phyloP scores from a whole-genome alignment of 1,139 yeast species.

The Geotrichum cucujoidarum region DNA sequence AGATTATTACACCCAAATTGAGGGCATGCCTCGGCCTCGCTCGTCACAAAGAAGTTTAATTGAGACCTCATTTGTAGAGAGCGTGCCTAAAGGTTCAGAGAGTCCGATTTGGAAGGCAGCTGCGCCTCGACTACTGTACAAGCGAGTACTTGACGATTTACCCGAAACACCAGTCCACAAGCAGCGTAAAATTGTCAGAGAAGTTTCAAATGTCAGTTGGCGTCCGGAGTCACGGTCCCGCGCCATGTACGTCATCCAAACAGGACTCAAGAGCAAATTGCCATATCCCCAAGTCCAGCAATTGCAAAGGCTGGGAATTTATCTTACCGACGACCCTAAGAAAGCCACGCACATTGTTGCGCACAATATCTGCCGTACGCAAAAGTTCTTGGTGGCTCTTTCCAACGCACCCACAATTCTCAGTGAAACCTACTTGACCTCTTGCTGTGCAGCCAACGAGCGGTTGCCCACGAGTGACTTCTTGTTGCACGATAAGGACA shows the following conservation, averaged over 20 bases:
- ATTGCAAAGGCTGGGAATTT: constrained; percentile 25
- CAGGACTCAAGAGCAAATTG: background rate
- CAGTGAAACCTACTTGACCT: constrained; percentile 32
- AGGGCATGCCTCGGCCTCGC: background rate
- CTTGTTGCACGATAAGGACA: constrained; percentile 2
- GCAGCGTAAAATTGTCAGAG: background rate
- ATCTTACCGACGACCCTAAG: constrained; percentile 31
- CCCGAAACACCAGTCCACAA: background rate
- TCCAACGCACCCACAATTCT: constrained; percentile 42
- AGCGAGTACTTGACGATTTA: background rate
- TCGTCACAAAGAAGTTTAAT: background rate
- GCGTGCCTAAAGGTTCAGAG: no score
- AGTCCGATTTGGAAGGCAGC: no score
- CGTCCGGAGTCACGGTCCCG: background rate
- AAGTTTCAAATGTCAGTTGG: background rate
- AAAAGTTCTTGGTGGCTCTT: constrained; percentile 61
- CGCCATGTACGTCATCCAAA: background rate
- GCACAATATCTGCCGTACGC: constrained; percentile 76
- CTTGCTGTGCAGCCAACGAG: constrained; percentile 20
- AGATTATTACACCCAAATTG: background rate
- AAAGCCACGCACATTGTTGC: constrained; percentile 47
- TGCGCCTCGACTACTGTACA: background rate
- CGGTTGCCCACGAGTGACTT: background rate
- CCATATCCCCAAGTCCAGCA: background rate
- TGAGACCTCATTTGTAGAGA: background rate